A percentile compares a stretch with the other conserved stretches of the same genome.
Conservation (phyloP, 352 stramenopile species). For the Pythium myriotylum region DNA sequence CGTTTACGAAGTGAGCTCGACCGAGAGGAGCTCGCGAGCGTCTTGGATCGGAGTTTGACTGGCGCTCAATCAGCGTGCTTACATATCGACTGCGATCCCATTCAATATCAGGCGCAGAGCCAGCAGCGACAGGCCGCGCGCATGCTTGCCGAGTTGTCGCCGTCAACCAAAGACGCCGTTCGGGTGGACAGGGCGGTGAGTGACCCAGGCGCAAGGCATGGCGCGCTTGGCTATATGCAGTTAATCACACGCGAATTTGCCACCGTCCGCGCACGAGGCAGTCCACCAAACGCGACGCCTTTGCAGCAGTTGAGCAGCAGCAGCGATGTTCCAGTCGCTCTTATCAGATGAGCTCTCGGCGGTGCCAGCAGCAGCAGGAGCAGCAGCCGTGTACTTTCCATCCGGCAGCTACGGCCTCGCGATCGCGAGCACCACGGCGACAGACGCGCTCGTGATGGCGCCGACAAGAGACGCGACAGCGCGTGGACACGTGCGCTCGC, state of each 20-base stretch:
- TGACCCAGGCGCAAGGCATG: not conserved
- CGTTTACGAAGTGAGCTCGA: slow-evolving; percentile 1
- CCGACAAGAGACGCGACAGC: slow-evolving; percentile 64
- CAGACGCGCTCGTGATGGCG: slow-evolving; percentile 40
- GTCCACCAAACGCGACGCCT: not conserved
- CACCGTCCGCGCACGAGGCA: not conserved
- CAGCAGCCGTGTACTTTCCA: slow-evolving; percentile 7
- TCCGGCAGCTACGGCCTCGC: slow-evolving; percentile 2
- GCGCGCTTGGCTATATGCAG: not conserved
- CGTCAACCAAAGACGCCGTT: not conserved
- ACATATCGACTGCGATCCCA: not conserved
- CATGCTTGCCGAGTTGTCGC: not conserved
- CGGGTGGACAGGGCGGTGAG: not conserved
- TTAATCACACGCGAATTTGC: not conserved
- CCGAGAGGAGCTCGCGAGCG: not conserved
- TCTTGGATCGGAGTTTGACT: not conserved
- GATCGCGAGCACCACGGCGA: slow-evolving; percentile 14
- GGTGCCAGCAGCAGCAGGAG: too few relatives aligned
- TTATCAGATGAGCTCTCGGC: not conserved
- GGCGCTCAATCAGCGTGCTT: not conserved
- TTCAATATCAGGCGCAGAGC: not conserved
- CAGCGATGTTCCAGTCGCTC: not conserved
- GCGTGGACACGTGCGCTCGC: slow-evolving; percentile 49
- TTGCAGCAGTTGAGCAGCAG: not conserved
- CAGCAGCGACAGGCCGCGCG: not conserved